Conservation (phyloP, 2,329 filamentous ascomycete genomes). For the Paecilomyces sp. region DNA sequence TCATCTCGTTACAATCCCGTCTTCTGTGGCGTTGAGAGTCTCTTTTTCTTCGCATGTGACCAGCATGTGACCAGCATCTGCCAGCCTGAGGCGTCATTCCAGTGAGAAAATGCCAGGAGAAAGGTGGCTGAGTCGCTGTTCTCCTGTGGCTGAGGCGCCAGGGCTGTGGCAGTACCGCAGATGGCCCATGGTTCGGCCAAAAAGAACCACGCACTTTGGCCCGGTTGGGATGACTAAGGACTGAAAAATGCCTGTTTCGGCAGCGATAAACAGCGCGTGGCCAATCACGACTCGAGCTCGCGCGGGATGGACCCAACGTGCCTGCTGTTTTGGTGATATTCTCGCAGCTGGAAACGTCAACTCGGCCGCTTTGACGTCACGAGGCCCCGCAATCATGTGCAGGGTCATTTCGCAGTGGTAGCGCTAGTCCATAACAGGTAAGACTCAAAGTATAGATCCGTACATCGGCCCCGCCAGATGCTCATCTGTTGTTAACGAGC, state of each 20-base stretch:
- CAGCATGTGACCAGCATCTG: too few relatives aligned
- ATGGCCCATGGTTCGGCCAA: not conserved
- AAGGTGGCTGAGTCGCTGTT: not conserved
- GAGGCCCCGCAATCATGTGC: not conserved
- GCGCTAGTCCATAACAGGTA: not conserved
- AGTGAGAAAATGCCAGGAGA: not conserved
- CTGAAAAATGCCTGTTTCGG: not conserved
- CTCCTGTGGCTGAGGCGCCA: not conserved
- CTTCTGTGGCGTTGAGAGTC: too few relatives aligned
- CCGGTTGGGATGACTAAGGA: not conserved
- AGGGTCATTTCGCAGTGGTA: not conserved
- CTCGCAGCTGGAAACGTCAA: not conserved
- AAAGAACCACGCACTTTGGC: not conserved
- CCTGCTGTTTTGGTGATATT: not conserved
- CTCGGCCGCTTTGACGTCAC: not conserved
- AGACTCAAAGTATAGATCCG: not conserved
- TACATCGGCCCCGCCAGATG: not conserved
- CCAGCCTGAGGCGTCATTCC: too few relatives aligned
- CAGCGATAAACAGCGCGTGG: not conserved
- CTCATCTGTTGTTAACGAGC: too few relatives aligned
- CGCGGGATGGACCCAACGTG: not conserved
- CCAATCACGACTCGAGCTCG: not conserved
- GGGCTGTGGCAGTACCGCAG: not conserved
- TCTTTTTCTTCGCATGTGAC: not conserved
- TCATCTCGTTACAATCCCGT: too few relatives aligned